A percentile compares a stretch with the other conserved stretches of the same genome.
phyloP scores from a whole-genome alignment of 495 filamentous ascomycete species.

The Podospora pseudocomata region DNA sequence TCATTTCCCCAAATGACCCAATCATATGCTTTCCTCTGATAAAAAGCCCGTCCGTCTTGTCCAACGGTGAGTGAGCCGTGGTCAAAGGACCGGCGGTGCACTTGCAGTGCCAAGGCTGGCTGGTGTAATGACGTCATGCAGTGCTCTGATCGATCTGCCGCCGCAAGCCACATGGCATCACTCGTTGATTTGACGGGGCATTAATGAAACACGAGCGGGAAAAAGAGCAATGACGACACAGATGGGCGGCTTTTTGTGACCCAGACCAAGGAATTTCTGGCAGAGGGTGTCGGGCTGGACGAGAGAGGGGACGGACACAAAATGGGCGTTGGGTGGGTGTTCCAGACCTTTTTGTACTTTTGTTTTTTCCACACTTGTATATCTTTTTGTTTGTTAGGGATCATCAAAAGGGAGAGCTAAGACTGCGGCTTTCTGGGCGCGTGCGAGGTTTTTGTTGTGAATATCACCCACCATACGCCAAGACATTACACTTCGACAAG shows the following conservation, averaged over 20 bases:
- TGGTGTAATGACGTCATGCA: background rate
- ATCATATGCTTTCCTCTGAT: background rate
- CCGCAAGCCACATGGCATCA: background rate
- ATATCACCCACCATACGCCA: background rate
- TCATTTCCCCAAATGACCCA: background rate
- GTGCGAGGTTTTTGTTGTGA: background rate
- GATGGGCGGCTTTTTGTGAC: background rate
- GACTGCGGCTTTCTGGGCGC: background rate
- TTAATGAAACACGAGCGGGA: background rate
- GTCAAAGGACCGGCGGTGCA: background rate
- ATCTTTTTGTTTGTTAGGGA: background rate
- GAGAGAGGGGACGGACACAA: background rate
- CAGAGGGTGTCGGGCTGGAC: too few species aligned
- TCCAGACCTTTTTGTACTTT: background rate
- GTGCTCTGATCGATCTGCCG: background rate
- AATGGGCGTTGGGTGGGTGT: background rate
- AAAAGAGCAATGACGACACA: background rate
- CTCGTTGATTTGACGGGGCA: background rate
- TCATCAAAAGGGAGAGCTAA: background rate
- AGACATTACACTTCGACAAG: background rate
- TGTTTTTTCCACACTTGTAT: background rate
- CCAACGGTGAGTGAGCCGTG: background rate
- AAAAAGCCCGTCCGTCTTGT: background rate
- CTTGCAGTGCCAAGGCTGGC: background rate
- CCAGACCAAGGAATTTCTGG: background rate